Evolutionary conservation across 805 yeast genomes (phyloP).

Genomic region (Saccharomyces eubayanus): DNA sequence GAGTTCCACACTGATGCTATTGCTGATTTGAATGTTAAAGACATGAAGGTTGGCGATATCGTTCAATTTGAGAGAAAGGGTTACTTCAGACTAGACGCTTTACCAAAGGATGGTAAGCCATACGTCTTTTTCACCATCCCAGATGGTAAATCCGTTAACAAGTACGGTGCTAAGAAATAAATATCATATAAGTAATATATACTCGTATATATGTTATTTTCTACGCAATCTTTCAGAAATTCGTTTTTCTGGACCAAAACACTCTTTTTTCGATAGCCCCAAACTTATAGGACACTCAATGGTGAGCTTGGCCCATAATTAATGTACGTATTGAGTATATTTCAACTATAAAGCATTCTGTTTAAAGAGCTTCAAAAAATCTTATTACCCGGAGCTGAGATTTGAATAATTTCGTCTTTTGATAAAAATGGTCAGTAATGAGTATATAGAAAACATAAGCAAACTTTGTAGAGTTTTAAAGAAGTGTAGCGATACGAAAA

Average conservation of each 20-base stretch:
- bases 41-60: constrained; percentile 75
- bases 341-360: too few relatives aligned
- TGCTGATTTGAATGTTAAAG: constrained; percentile 72
- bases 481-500: neutral
- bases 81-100: constrained; percentile 72
- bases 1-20: constrained; percentile 71
- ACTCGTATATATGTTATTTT: neutral
- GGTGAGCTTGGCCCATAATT: neutral
- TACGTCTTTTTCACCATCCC: constrained; percentile 88
- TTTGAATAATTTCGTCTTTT: too few relatives aligned
- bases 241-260: too few relatives aligned
- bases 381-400: too few relatives aligned
- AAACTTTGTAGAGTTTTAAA: neutral
- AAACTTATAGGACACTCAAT: neutral
- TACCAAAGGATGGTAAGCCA: constrained; percentile 47
- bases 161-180: constrained; percentile 61
- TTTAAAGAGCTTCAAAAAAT: too few relatives aligned
- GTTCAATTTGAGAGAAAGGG: constrained; percentile 97
- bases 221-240: neutral
- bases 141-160: constrained; percentile 80
- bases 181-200: constrained; percentile 4
- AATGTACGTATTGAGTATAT: too few relatives aligned
- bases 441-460: neutral
- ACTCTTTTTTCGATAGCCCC: too few relatives aligned
- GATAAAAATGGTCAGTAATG: neutral